Percentiles rank a stretch among this genome's conserved stretches.
phyloP scores from a whole-genome alignment of 2,329 filamentous ascomycete species.

The Xylariaceae sp. region DNA sequence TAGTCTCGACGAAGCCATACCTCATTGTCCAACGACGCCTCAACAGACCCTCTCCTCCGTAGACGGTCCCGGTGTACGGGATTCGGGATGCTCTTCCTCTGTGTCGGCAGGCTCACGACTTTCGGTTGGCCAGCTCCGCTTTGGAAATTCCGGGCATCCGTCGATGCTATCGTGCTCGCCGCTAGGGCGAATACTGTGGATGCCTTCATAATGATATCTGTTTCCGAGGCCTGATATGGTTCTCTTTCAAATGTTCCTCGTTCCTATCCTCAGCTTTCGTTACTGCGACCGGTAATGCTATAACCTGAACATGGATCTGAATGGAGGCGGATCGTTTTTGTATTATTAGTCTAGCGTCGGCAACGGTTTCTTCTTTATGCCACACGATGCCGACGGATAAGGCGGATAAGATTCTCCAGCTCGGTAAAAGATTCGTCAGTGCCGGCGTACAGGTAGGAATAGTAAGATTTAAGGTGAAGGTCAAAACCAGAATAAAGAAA shows the following conservation, averaged over 20 bases:
- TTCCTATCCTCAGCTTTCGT: neutral
- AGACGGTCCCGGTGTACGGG: constrained; percentile 41
- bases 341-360: constrained; percentile 1
- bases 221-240: neutral
- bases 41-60: constrained; percentile 40
- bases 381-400: constrained; percentile 6
- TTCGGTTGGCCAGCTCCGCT: constrained; percentile 27
- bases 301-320: constrained; percentile 15
- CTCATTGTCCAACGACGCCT: constrained; percentile 51
- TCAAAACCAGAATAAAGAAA: neutral
- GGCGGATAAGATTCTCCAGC: constrained; percentile 11
- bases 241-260: neutral
- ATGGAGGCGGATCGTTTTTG: constrained; percentile 1
- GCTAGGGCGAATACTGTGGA: constrained; percentile 20
- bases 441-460: constrained; percentile 16
- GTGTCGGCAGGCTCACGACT: constrained; percentile 42
- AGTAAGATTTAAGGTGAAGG: neutral
- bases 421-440: constrained; percentile 22
- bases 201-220: constrained; percentile 22
- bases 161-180: constrained; percentile 21
- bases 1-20: constrained; percentile 31
- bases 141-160: constrained; percentile 21
- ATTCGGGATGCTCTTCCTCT: constrained; percentile 35
- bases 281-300: constrained; percentile 7
- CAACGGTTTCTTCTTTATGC: constrained; percentile 13